Conservation (phyloP, 768 basidiomycete species). For the Podaxis sp. region DNA sequence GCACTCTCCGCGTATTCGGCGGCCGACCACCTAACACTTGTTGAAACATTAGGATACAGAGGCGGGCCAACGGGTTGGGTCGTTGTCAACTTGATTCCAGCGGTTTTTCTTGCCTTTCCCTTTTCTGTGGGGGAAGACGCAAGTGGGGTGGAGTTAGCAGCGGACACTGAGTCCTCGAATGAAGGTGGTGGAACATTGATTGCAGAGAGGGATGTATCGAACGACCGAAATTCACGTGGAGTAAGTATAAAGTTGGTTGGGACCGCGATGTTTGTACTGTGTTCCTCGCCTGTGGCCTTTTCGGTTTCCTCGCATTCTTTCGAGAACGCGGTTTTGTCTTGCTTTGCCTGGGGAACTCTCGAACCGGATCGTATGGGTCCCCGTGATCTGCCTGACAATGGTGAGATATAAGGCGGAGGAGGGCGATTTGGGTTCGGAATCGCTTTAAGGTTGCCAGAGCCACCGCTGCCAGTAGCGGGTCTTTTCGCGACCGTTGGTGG, state of each 20-base stretch:
- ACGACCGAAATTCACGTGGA: slow-evolving; percentile 62
- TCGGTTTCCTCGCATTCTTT: slow-evolving; percentile 69
- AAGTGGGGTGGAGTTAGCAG: slow-evolving; percentile 14
- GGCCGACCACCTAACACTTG: too few relatives aligned
- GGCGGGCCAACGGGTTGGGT: not conserved
- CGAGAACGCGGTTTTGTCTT: slow-evolving; percentile 68
- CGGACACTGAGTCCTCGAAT: slow-evolving; percentile 42
- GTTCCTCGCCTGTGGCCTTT: slow-evolving; percentile 62
- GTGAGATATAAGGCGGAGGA: slow-evolving; percentile 16
- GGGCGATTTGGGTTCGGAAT: slow-evolving; percentile 17
- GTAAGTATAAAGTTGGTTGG: slow-evolving; percentile 37
- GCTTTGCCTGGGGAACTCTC: slow-evolving; percentile 52
- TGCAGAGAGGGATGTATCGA: slow-evolving; percentile 28
- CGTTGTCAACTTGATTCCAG: not conserved
- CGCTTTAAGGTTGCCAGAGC: not conserved
- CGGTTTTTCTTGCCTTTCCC: too few relatives aligned
- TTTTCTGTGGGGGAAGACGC: not conserved
- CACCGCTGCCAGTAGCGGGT: too few relatives aligned
- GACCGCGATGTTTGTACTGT: slow-evolving; percentile 28
- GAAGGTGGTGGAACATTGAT: slow-evolving; percentile 39
- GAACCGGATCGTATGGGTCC: slow-evolving; percentile 16
- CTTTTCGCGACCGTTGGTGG: slow-evolving; percentile 38
- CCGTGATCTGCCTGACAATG: slow-evolving; percentile 12
- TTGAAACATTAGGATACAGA: not conserved
- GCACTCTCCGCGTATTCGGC: too few relatives aligned